These are phyloP conservation scores for Eucalyptus melliodora DNA, from an alignment of 345 rosid genomes.

Conservation along the genomic window DNA sequence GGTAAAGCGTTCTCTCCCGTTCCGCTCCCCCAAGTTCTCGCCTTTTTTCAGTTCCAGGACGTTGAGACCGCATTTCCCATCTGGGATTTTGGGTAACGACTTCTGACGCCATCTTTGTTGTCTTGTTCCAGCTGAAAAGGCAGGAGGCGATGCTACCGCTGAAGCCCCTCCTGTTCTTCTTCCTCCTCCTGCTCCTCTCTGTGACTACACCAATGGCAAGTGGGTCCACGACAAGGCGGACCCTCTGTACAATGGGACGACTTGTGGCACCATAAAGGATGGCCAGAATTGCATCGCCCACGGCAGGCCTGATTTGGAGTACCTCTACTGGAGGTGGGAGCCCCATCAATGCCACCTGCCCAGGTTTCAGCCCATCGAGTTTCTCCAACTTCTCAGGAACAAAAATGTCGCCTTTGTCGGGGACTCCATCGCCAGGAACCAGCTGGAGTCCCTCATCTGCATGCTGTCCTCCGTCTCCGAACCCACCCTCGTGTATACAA, in stretches of 20 bases:
- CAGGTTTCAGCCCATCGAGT: constrained; percentile 60
- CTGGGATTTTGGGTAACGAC: neutral
- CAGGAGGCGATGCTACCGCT: neutral
- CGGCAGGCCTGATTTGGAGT: constrained; percentile 76
- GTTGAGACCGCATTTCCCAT: neutral
- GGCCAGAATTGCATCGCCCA: constrained; percentile 79
- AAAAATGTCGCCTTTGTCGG: constrained; percentile 84
- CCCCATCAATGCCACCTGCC: constrained; percentile 69
- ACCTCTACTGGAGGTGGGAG: constrained; percentile 90
- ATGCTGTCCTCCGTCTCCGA: constrained; percentile 49
- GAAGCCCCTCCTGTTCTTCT: neutral
- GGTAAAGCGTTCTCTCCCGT: neutral
- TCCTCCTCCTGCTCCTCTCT: neutral
- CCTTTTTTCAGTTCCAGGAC: neutral
- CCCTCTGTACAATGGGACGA: constrained; percentile 68
- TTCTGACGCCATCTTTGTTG: neutral
- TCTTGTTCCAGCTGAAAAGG: neutral
- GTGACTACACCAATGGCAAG: constrained; percentile 63
- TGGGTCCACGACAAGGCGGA: constrained; percentile 67
- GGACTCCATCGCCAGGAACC: constrained; percentile 97
- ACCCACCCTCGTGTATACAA: constrained; percentile 42
- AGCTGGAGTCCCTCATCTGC: constrained; percentile 84
- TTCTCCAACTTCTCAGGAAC: constrained; percentile 45
- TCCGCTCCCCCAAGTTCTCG: neutral
- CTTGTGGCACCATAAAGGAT: constrained; percentile 72